Percentiles rank a stretch among this genome's conserved stretches.
phyloP scores from a whole-genome alignment of 2,329 filamentous ascomycete species.

The Colletotrichum tropicale region DNA sequence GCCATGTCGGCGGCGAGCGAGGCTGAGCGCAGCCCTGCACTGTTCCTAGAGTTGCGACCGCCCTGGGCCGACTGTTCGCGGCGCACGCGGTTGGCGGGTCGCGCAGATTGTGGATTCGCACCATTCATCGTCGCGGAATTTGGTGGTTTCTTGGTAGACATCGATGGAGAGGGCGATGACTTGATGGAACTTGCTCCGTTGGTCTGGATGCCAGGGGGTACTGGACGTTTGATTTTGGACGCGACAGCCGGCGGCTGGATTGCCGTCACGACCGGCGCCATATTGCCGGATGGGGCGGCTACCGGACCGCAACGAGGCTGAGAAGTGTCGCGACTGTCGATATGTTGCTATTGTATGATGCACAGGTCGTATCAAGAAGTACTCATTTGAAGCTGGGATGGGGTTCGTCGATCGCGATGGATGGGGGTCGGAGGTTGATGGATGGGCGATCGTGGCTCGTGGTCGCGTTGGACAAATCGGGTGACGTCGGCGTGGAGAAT shows the following conservation, averaged over 20 bases:
- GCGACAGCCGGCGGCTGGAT: slow-evolving; percentile 44
- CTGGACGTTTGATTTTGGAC: slow-evolving; percentile 71
- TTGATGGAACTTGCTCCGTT: slow-evolving; percentile 64
- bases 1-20: slow-evolving; percentile 50
- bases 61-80: slow-evolving; percentile 57
- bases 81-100: slow-evolving; percentile 61
- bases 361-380: not conserved
- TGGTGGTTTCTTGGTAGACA: slow-evolving; percentile 60
- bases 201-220: slow-evolving; percentile 68
- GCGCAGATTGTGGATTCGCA: slow-evolving; percentile 44
- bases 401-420: slow-evolving; percentile 8
- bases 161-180: slow-evolving; percentile 63
- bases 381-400: slow-evolving; percentile 1
- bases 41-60: slow-evolving; percentile 55
- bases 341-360: not conserved
- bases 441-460: not conserved
- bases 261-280: slow-evolving; percentile 61
- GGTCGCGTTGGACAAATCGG: slow-evolving; percentile 8
- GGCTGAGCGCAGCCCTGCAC: slow-evolving; percentile 52
- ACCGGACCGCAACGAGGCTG: not conserved
- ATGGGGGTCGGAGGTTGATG: not conserved
- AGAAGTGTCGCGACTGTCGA: not conserved
- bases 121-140: slow-evolving; percentile 44
- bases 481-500: slow-evolving; percentile 19
- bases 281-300: slow-evolving; percentile 30